phyloP scores from a whole-genome alignment of 768 basidiomycete species.

The Tulasnella calospora region DNA sequence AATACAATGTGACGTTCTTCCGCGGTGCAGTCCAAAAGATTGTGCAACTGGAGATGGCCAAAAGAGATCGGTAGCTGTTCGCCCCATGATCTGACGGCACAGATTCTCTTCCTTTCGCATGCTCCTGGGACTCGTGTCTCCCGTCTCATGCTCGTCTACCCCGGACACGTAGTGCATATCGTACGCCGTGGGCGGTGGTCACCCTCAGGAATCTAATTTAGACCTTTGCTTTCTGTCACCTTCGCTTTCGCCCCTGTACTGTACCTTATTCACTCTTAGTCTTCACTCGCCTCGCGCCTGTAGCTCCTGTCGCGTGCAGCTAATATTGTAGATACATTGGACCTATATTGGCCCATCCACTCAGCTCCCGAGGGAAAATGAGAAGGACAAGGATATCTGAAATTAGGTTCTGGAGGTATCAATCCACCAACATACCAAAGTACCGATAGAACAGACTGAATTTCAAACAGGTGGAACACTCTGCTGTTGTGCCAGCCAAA shows the following conservation, averaged over 20 bases:
- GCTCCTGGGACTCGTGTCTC: neutral
- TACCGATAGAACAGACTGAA: neutral
- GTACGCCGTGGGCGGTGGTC: neutral
- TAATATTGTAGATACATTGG: neutral
- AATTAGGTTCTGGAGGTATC: neutral
- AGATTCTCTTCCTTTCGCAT: neutral
- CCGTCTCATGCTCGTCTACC: neutral
- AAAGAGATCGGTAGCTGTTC: slow-evolving; percentile 8
- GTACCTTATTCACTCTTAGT: neutral
- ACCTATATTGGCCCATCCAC: neutral
- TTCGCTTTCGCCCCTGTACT: neutral
- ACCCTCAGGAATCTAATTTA: neutral
- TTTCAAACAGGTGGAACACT: neutral
- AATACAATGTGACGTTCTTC: slow-evolving; percentile 84
- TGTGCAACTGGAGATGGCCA: slow-evolving; percentile 54
- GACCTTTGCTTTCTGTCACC: neutral
- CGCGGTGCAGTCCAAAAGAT: slow-evolving; percentile 79
- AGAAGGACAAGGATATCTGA: neutral
- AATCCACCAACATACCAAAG: neutral
- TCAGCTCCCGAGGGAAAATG: neutral
- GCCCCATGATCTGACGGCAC: neutral
- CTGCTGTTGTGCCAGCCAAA: slow-evolving; percentile 4
- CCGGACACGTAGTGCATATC: neutral
- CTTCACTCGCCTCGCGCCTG: neutral
- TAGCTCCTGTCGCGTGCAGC: neutral